These are phyloP conservation scores for Alternaria sp. DNA, from an alignment of 2,329 filamentous ascomycete genomes.

Conservation along the genomic window DNA sequence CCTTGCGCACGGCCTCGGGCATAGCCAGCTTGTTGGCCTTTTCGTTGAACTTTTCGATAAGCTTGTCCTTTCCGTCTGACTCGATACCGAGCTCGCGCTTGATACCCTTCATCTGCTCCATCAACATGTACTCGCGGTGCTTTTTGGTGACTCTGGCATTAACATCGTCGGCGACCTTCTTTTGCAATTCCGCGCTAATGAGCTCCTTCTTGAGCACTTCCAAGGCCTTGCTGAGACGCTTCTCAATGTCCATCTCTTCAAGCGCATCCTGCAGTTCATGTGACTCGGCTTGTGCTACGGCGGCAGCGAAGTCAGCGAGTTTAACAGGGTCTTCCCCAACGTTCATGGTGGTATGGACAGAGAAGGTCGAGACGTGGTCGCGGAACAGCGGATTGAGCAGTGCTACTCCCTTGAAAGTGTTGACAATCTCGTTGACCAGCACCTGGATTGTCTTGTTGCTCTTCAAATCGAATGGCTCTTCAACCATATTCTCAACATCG, in stretches of 20 bases:
- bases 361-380: constrained; percentile 94
- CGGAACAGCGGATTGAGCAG: constrained; percentile 93
- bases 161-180: constrained; percentile 97
- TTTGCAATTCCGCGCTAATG: constrained; percentile 96
- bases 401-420: constrained; percentile 97
- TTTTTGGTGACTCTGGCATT: constrained; percentile 97
- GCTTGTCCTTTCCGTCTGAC: constrained; percentile 96
- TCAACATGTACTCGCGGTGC: constrained; percentile 96
- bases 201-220: constrained; percentile 96
- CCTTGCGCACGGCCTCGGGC: constrained; percentile 95
- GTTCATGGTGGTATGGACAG: constrained; percentile 82
- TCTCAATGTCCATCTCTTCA: constrained; percentile 86
- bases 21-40: constrained; percentile 93
- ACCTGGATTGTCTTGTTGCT: constrained; percentile 89
- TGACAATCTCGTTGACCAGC: constrained; percentile 96
- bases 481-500: constrained; percentile 89
- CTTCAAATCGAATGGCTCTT: constrained; percentile 88
- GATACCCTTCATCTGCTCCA: constrained; percentile 99
- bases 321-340: constrained; percentile 94
- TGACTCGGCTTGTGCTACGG: constrained; percentile 85
- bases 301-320: constrained; percentile 94
- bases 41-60: constrained; percentile 96
- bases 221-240: constrained; percentile 88
- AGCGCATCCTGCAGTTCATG: constrained; percentile 92
- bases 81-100: constrained; percentile 94